A percentile compares a stretch with the other conserved stretches of the same genome.
These are phyloP conservation scores for Monilinia vaccinii-corymbosi DNA, from an alignment of 2,329 filamentous ascomycete species.

Conservation along the genomic window DNA sequence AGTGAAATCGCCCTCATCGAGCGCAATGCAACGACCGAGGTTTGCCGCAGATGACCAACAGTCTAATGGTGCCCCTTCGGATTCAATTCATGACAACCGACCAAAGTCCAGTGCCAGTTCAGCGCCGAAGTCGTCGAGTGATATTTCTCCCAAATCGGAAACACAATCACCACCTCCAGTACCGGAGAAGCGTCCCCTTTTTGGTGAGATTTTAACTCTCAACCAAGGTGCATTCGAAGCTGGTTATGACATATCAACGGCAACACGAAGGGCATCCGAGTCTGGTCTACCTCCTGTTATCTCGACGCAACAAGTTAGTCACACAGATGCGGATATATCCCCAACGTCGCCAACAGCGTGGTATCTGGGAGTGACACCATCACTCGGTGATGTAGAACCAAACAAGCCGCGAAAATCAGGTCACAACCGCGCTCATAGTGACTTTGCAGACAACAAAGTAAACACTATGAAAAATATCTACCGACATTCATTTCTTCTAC, in stretches of 20 bases:
- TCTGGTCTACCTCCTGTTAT: constrained; percentile 50
- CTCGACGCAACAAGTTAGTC: constrained; percentile 40
- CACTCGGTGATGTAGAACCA: constrained; percentile 32
- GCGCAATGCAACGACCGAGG: constrained; percentile 36
- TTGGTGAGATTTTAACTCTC: constrained; percentile 64
- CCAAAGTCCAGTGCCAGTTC: constrained; percentile 29
- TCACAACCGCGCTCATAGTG: constrained; percentile 50
- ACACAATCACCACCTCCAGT: constrained; percentile 21
- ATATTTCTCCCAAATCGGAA: constrained; percentile 31
- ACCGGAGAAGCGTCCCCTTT: constrained; percentile 48
- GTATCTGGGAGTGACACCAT: constrained; percentile 42
- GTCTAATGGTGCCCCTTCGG: constrained; percentile 47
- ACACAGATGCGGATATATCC: constrained; percentile 47
- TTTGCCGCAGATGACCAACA: constrained; percentile 42
- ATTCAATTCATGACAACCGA: constrained; percentile 50
- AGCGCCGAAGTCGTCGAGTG: constrained; percentile 37
- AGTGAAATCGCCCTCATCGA: constrained; percentile 18
- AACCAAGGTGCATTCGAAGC: constrained; percentile 42
- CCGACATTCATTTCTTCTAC: constrained; percentile 3
- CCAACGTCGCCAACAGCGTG: constrained; percentile 59
- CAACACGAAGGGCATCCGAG: constrained; percentile 59
- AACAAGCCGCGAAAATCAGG: constrained; percentile 28
- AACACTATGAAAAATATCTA: constrained; percentile 20
- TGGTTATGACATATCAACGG: constrained; percentile 50
- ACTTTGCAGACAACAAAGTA: constrained; percentile 37